These are phyloP conservation scores for Rhizophagus sp. DNA, from an alignment of 192 early-diverging fungal species.

Conservation along the genomic window DNA sequence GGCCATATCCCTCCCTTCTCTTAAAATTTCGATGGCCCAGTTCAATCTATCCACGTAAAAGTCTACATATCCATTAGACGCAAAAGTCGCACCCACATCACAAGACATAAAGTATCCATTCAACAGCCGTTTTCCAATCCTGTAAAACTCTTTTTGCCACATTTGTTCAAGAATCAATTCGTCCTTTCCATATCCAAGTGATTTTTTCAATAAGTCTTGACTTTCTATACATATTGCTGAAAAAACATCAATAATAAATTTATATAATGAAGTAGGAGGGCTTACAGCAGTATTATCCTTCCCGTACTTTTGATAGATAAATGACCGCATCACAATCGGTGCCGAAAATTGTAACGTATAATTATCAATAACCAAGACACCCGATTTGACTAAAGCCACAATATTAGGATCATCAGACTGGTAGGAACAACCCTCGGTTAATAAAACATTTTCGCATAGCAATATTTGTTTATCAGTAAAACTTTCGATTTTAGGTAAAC, in stretches of 20 bases:
- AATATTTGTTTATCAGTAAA: too few relatives aligned
- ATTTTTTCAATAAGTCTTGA: too few relatives aligned
- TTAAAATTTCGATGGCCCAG: conserved; percentile 5
- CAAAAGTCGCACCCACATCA: too few relatives aligned
- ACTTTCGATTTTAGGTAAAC: too few relatives aligned
- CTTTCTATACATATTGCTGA: conserved; percentile 1
- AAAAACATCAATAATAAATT: not conserved
- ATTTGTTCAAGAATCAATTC: too few relatives aligned
- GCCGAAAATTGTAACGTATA: not conserved
- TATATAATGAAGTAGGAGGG: not conserved
- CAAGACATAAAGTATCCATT: too few relatives aligned
- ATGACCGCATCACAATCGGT: not conserved
- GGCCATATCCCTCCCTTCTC: not conserved
- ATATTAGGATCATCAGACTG: not conserved
- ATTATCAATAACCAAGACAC: not conserved
- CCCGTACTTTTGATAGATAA: not conserved
- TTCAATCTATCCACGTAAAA: conserved; percentile 16
- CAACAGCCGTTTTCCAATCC: too few relatives aligned
- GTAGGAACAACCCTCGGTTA: not conserved
- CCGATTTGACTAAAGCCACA: not conserved
- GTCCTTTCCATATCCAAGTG: too few relatives aligned
- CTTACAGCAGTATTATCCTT: not conserved
- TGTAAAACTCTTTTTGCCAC: too few relatives aligned
- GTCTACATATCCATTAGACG: not conserved
- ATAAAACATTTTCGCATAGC: not conserved